Base-by-base conservation (phyloP, 1,284 basidiomycete genomes). In the Waitea zeae region DNA sequence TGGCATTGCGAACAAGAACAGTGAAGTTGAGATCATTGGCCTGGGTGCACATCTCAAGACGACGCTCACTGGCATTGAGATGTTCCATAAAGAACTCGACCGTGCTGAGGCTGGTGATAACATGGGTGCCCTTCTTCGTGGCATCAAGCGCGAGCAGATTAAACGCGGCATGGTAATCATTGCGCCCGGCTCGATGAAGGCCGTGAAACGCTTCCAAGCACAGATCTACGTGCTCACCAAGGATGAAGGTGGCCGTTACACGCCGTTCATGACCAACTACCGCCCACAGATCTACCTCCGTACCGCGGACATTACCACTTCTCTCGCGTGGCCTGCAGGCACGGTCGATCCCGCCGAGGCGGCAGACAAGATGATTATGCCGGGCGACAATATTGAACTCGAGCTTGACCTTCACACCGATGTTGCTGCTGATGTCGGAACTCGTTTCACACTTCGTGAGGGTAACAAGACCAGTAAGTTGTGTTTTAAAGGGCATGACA, bases 1-100 rank as follows among this genome's bases (percentile, higher is more conserved):
- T 53, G 95, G 95, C 45, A 68, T 79, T 39, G 83, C 89, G 50
- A 70, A 69, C 53, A 99, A 97, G 64, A 90, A 92, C 47, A 73
- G 73, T 46, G 95, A 98, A 58, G 72, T 98, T 32, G 93, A 98
- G 63, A 71, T 99, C 42, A 57, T 99, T 46, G 95, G 95, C 47
- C 65, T 89, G 40, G 93, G 92, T 39, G 59, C 64, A 37, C 64
- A 64, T 40, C 61, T 89, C 57, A 97, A 95, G 72, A 95, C 93
- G 11, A 93, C 82, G 20, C 63, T 99, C 39, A 99, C 92, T 46
- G 92, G 92, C 46, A 90, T 97, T 51, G 93, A 98, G 61, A 97
- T 96, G 87, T 98, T 98, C 79, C 92, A 96, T 70, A 97, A 96
- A 68, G 95, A 99, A 63, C 74, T 99, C 41, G 95, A 98, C 38